These are phyloP conservation scores for Coemansia sp. DNA, from an alignment of 192 early-diverging fungal genomes.

Conservation along the genomic window DNA sequence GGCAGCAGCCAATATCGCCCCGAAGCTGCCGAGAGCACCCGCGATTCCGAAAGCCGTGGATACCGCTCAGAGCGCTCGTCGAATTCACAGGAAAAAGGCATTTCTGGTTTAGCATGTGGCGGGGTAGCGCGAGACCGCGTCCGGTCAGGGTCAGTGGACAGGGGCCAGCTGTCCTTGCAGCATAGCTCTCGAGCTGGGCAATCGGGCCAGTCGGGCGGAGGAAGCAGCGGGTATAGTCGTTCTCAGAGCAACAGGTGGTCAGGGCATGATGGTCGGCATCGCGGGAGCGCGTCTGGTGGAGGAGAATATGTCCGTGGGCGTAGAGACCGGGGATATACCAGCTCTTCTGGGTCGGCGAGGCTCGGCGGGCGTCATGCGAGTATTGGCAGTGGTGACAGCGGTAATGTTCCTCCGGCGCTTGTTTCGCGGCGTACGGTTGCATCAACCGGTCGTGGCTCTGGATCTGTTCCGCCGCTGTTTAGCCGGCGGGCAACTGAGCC, in stretches of 20 bases:
- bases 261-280: conserved; percentile 16
- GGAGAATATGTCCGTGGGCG: conserved; percentile 10
- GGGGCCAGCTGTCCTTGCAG: background rate
- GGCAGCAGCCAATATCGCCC: background rate
- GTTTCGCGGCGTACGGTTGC: conserved; percentile 14
- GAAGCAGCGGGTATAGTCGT: background rate
- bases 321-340: conserved; percentile 7
- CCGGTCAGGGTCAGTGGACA: background rate
- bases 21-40: background rate
- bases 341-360: conserved; percentile 3
- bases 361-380: too few relatives aligned
- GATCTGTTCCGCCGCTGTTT: conserved; percentile 10
- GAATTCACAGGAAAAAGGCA: too few relatives aligned
- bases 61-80: conserved; percentile 17
- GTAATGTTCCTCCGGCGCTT: conserved; percentile 7
- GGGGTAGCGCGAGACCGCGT: background rate
- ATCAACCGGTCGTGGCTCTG: conserved; percentile 10
- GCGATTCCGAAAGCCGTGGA: background rate
- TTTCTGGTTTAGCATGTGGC: background rate
- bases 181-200: conserved; percentile 5
- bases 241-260: conserved; percentile 17
- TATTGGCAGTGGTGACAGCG: too few relatives aligned
- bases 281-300: conserved; percentile 11
- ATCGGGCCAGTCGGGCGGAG: background rate
- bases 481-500: conserved; percentile 29